Evolutionary conservation across 768 basidiomycete genomes (phyloP), one percentile per base, ranked within the genome.

Genomic region (Filobasidium wieringae): DNA sequence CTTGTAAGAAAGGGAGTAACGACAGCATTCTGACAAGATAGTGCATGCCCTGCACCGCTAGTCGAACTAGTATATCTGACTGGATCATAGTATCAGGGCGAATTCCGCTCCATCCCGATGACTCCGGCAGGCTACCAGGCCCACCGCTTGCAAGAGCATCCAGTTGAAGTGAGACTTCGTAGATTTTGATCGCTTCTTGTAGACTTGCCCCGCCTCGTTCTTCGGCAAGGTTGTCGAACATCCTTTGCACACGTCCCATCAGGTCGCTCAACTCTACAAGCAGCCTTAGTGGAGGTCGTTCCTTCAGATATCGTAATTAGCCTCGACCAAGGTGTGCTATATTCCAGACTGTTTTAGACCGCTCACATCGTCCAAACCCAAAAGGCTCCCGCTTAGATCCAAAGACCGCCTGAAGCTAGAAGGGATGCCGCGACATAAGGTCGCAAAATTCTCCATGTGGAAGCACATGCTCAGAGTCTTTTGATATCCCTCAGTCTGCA

Each of bases 21-120:
- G 41, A 45, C 7, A 57, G 56, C 47, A 57, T 57, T 24, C 41
- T 47, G 19, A 57, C 33, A 32, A 51, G 49, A 11, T 43, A 49
- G 37, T 57, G 51, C 15, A 57, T 34, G 29, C 49, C 17, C 30
- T 49, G 51, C 36, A 57, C 19, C 2, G 47, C 36, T 19, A 57
- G 51, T 29, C 37, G 36, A 27, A 51, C 49, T 11, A 57, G 22
- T n/a, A 50, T 50, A 24, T 27, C 7, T 40, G 27, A 33, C 29
- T 49, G 47, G 19, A 51, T 49, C 17, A 36, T 33, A 2, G 47
- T 37, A 31, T 57, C 49, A 37, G 51, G 49, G 22, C 36, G 47
- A 36, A 57, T n/a, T 34, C 49, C 47, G 24, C 1, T 30, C n/a
- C n/a, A n/a, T 22, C 29, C 4, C 22, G 43, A 27, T 22, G 24